phyloP scores from a whole-genome alignment of 768 basidiomycete genomes.

The Suillus brevipes region DNA sequence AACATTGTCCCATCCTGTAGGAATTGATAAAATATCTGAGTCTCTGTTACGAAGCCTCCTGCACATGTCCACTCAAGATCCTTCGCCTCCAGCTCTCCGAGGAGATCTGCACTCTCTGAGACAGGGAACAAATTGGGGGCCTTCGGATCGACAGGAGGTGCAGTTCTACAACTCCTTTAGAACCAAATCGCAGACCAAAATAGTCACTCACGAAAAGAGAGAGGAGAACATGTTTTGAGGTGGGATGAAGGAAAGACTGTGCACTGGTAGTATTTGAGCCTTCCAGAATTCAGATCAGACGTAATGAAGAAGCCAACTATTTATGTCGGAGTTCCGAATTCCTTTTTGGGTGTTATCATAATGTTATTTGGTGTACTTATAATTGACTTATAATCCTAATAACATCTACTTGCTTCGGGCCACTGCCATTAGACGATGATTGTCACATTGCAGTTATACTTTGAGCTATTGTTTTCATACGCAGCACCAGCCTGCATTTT shows the following conservation, averaged over 20 bases:
- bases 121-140: slow-evolving; percentile 86
- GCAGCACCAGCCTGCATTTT: not conserved
- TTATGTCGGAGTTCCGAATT: not conserved
- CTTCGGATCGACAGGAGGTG: slow-evolving; percentile 57
- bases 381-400: too few species aligned
- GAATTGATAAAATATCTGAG: slow-evolving; percentile 83
- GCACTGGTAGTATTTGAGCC: not conserved
- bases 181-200: slow-evolving; percentile 1
- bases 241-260: not conserved
- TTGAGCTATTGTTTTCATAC: not conserved
- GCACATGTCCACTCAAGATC: slow-evolving; percentile 85
- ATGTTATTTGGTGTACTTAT: too few species aligned
- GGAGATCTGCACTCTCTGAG: slow-evolving; percentile 59
- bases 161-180: slow-evolving; percentile 41
- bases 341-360: not conserved
- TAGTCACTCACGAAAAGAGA: slow-evolving; percentile 68
- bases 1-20: slow-evolving; percentile 76
- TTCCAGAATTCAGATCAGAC: slow-evolving; percentile 5
- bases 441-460: not conserved
- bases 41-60: slow-evolving; percentile 87
- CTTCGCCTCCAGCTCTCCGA: slow-evolving; percentile 71
- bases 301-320: not conserved
- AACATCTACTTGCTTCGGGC: not conserved
- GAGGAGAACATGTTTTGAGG: slow-evolving; percentile 69
- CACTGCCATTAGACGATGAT: not conserved